phyloP scores from a whole-genome alignment of 2,329 filamentous ascomycete species.

The Intubia oerlemansii region DNA sequence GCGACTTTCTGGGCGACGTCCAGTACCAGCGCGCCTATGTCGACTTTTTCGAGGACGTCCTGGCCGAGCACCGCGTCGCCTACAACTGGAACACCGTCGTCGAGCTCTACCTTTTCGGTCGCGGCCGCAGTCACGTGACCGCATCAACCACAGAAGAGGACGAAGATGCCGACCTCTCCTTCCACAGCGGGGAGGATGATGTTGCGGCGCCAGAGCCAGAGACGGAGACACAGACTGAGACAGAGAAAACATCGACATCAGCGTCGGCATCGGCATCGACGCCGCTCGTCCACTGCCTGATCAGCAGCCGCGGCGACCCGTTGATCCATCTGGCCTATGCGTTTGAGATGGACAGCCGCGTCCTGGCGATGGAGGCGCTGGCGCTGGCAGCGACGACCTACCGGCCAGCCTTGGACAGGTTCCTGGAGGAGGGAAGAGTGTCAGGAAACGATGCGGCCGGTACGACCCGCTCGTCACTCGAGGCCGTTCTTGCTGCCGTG shows the following conservation, averaged over 20 bases:
- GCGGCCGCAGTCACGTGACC: too few species aligned
- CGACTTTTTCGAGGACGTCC: conserved; percentile 86
- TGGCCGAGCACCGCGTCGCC: conserved; percentile 42
- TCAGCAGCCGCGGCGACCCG: conserved; percentile 46
- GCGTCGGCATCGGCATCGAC: background rate
- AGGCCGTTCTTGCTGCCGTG: conserved; percentile 52
- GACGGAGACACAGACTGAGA: too few species aligned
- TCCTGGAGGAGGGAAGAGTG: too few species aligned
- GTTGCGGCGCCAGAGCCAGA: too few species aligned
- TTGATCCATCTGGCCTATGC: conserved; percentile 94
- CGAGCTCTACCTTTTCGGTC: conserved; percentile 52
- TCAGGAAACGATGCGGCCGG: conserved; percentile 16
- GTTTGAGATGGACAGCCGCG: conserved; percentile 67
- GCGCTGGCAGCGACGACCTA: conserved; percentile 40
- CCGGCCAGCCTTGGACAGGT: too few species aligned
- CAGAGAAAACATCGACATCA: too few species aligned
- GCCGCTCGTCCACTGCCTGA: conserved; percentile 22
- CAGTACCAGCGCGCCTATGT: conserved; percentile 77
- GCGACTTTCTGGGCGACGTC: conserved; percentile 57
- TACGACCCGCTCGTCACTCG: conserved; percentile 30
- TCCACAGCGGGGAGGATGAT: background rate
- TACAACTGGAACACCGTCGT: conserved; percentile 76
- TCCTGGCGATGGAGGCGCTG: conserved; percentile 75
- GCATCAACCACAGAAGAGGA: too few species aligned
- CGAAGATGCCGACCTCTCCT: conserved; percentile 1